Conservation (phyloP, 371 early-diverging fungal genomes). For the Mucor mucedo region DNA sequence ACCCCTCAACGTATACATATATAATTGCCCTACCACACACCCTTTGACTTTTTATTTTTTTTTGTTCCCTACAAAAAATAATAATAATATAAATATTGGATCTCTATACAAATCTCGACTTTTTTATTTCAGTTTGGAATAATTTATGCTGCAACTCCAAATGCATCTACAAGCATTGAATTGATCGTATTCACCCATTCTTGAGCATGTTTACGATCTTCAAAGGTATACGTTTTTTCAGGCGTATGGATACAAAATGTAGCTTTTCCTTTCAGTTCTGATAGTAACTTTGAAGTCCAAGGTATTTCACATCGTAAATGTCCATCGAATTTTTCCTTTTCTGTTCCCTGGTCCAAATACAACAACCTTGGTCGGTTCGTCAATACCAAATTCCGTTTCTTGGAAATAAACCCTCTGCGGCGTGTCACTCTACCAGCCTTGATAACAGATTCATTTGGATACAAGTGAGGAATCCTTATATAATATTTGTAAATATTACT, state of each 20-base stretch:
- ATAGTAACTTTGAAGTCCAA: slow-evolving; percentile 54
- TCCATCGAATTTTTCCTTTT: slow-evolving; percentile 40
- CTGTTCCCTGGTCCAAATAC: slow-evolving; percentile 68
- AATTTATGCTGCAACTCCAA: slow-evolving; percentile 44
- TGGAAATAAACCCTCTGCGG: slow-evolving; percentile 62
- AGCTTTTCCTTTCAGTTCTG: slow-evolving; percentile 64
- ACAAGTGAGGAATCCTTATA: slow-evolving; percentile 54
- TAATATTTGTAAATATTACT: neutral
- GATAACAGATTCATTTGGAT: slow-evolving; percentile 68
- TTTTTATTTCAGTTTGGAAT: neutral
- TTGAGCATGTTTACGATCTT: slow-evolving; percentile 57
- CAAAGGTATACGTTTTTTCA: slow-evolving; percentile 64
- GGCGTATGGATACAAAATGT: slow-evolving; percentile 70
- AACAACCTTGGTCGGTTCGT: slow-evolving; percentile 74
- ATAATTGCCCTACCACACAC: neutral
- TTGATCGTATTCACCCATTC: slow-evolving; percentile 65
- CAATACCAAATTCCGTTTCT: slow-evolving; percentile 66
- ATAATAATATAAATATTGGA: neutral
- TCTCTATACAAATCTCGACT: neutral
- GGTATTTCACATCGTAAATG: slow-evolving; percentile 59
- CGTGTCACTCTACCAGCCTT: slow-evolving; percentile 63
- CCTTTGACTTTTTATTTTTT: neutral
- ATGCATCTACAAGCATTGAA: slow-evolving; percentile 53
- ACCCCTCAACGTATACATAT: neutral
- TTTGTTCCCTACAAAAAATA: slow-evolving; percentile 7